Conservation (phyloP, 768 basidiomycete species). For the Leucocoprinus leucothites region DNA sequence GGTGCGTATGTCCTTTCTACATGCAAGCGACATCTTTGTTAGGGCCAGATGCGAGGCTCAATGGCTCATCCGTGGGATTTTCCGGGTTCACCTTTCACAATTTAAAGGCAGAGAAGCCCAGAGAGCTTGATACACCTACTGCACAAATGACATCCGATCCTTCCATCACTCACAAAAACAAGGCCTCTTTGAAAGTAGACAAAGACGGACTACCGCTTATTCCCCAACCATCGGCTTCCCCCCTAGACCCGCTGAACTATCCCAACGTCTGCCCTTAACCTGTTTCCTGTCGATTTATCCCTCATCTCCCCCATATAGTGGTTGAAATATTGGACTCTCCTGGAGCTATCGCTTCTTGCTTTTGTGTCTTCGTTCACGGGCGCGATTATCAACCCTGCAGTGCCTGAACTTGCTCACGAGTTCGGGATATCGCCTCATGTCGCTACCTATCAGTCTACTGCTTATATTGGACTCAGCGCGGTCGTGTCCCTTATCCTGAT, state of each 20-base stretch:
- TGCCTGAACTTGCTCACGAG: not conserved
- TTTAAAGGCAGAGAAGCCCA: too few relatives aligned
- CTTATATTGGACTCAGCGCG: not conserved
- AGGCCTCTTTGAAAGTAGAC: slow-evolving; percentile 24
- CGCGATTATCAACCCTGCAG: not conserved
- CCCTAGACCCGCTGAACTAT: slow-evolving; percentile 13
- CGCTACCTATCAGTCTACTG: not conserved
- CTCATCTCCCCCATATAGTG: not conserved
- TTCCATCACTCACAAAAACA: too few relatives aligned
- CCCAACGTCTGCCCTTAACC: not conserved
- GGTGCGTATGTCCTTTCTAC: too few relatives aligned
- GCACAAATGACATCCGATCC: too few relatives aligned
- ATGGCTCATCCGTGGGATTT: too few relatives aligned
- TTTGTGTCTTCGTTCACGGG: not conserved
- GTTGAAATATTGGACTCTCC: slow-evolving; percentile 1
- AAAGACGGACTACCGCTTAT: slow-evolving; percentile 35
- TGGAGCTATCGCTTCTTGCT: not conserved
- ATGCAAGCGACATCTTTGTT: too few relatives aligned
- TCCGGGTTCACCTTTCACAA: too few relatives aligned
- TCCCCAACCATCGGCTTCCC: slow-evolving; percentile 37
- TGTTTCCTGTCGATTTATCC: not conserved
- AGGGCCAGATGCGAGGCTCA: too few relatives aligned
- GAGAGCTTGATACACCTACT: too few relatives aligned
- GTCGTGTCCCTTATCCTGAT: not conserved
- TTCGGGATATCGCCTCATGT: not conserved